Evolutionary conservation across 208 protist species (phyloP), one percentile per base, ranked within the genome.

Genomic region (Leishmania arabica): DNA sequence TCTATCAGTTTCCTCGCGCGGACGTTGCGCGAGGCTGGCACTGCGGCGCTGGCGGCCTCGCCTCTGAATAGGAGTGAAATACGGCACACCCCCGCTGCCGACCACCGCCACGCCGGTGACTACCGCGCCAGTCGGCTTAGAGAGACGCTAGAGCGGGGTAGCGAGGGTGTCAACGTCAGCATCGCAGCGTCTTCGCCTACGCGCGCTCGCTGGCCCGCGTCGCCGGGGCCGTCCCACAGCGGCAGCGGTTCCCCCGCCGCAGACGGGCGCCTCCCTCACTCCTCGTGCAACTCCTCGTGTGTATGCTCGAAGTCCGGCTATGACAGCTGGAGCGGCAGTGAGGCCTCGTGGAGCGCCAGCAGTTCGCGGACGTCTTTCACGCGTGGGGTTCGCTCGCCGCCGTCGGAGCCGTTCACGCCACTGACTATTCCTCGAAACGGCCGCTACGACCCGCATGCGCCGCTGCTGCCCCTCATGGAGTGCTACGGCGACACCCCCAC

Each of bases 401-500:
- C 34, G 47, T 62, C 53, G 31, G n/a, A 17, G 15, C 62, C 19
- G 21, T 54, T 73, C 51, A 81, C 60, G 37, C 81, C 81, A 31
- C 73, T 85, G 21, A 81, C 72, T 0, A 74, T 78, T 13, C 81
- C 81, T 21, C 68, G 70, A 24, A 74, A 79, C n/a, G 68, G 73
- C 1, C 31, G 8, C 7, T 86, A 82, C 74, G 24, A 86, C 68
- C 78, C 82, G 19, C 74, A 65, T 42, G 78, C 78, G n/a, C 78
- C 64, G 47, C 37, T 77, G 73, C 77, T 72, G 37, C 80, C 82
- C 11, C 66, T 86, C 69, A 62, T 70, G 82, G 51, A 64, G 60
- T 86, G 82, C 82, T 86, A 86, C 78, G 82, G 70, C 27, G 74
- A 80, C 66, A 65, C 78, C 0, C 62, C 31, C 7, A 80, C 78